Base-by-base conservation (phyloP, 306 rosid species). In the Quercus parvula region DNA sequence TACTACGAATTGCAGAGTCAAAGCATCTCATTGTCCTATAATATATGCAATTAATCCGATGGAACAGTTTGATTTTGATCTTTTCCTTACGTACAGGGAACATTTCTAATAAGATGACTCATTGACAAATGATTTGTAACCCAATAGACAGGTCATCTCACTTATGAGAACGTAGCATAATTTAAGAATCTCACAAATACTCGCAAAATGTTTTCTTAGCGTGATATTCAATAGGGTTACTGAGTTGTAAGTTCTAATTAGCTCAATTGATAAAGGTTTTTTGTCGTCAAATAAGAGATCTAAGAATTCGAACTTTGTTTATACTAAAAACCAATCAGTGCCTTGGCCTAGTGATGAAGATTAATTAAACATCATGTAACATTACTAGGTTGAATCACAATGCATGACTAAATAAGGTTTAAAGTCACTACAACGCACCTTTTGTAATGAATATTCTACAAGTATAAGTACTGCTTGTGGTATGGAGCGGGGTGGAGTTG, bases 21-120 rank as follows among this genome's bases (percentile, higher is more conserved):
- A 68, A 35, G 72, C 52, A 35, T 68, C 72, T 68, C 51, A 28
- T 64, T 64, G 70, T 5, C 70, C 46, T 31, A 64, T 64, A 30
- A 27, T 11, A 59, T 59, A 2, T 6, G 28, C 54, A 24, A 59
- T 59, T 20, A 11, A 22, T 59, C 66, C 6, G 24, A 24, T 59
- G 66, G 7, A 59, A 3, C 54, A 49, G 17, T 49, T 59, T 20
- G 66, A 20, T 59, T 49, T 59, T 20, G 66, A 20, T 59, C 66
- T 59, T 11, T 30, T 11, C 22, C 14, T 15, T 2, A 17, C 22
- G 19, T 15, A 30, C 54, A 64, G 51, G 51, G 72, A 63, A 63
- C 20, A 27, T 63, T 63, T 63, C 70, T 28, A 28, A 28, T 28
- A 15, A 28, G 20, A 28, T 63, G 41, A 63, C 20, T 11, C 70